Evolutionary conservation across 2,329 filamentous ascomycete genomes (phyloP), one percentile per base, ranked within the genome.

Genomic region (Fusarium oligoseptatum): DNA sequence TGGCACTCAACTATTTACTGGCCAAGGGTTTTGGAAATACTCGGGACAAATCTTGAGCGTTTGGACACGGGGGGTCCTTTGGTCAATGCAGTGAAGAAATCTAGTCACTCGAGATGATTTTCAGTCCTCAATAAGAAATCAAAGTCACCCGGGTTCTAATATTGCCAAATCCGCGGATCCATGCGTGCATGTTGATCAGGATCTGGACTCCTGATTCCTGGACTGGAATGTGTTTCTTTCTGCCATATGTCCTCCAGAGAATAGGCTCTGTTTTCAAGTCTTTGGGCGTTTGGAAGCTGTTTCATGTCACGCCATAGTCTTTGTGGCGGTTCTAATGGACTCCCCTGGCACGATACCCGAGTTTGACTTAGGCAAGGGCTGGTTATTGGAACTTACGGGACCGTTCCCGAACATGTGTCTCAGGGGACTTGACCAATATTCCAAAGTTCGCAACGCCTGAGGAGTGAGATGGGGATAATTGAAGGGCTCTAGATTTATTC

Each of bases 1-100:
- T 82, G 81, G 76, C 74, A 79, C 64, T 80, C 81, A 7, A 76
- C 75, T 5, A 67, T 64, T 12, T 70, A 80, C 10, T 71, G 76
- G 29, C 50, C 70, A 8, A 70, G 82, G 6, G 70, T 80, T 0
- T 29, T 75, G 61, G 78, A 64, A 0, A 70, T 82, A 6, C 41
- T 82, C 2, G 75, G 78, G 45, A 64, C 60, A 6, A 83, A 83
- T 41, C 58, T 83, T 56, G 77, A 77, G 50, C 70, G 71, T 9
- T 48, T 80, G 39, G 57, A 60, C 6, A 43, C 57, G 5, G 37
- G 24, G 27, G 17, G n/a, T 8, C 22, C 36, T 6, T 41, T 60
- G 36, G 22, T 60, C 15, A 60, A 60, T 39, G 34, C 22, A 8
- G 56, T 60, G 14, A 60, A 41, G 22, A 41, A 60, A 34, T 34